phyloP scores from a whole-genome alignment of 2,329 filamentous ascomycete species.

The Aureobasidium mangrovei region DNA sequence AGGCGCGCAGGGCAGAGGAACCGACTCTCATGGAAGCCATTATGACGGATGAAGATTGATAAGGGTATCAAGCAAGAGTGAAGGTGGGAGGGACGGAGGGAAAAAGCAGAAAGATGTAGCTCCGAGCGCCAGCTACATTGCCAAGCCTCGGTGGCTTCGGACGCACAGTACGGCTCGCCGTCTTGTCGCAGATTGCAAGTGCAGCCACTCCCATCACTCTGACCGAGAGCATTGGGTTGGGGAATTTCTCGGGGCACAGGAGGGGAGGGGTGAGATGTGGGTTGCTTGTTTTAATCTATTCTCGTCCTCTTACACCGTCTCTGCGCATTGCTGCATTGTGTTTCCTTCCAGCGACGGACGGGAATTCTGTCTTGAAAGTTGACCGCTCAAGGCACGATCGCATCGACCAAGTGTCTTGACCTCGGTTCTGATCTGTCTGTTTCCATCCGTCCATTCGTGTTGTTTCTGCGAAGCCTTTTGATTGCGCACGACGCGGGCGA shows the following conservation, averaged over 20 bases:
- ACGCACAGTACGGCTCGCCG: neutral
- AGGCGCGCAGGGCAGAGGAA: conserved; percentile 72
- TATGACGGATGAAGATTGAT: conserved; percentile 35
- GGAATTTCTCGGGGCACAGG: conserved; percentile 8
- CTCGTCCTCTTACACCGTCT: neutral
- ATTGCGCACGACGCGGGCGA: neutral
- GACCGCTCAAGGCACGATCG: neutral
- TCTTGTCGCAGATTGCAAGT: neutral
- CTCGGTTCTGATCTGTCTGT: conserved; percentile 9
- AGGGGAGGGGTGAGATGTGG: neutral
- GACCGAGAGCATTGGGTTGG: neutral
- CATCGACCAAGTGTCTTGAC: conserved; percentile 6
- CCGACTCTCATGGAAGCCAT: conserved; percentile 82
- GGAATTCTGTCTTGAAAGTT: neutral
- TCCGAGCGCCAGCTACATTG: neutral
- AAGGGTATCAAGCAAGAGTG: conserved; percentile 22
- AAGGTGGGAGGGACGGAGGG: conserved; percentile 20
- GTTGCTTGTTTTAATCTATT: neutral
- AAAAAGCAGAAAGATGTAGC: conserved; percentile 12
- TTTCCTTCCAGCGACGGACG: neutral
- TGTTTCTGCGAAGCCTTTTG: neutral
- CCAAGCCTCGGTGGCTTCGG: neutral
- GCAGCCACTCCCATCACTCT: neutral
- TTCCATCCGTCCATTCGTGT: neutral
- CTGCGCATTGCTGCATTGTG: neutral